phyloP scores from a whole-genome alignment of 371 early-diverging fungal genomes.

The Lichtheimia corymbifera region DNA sequence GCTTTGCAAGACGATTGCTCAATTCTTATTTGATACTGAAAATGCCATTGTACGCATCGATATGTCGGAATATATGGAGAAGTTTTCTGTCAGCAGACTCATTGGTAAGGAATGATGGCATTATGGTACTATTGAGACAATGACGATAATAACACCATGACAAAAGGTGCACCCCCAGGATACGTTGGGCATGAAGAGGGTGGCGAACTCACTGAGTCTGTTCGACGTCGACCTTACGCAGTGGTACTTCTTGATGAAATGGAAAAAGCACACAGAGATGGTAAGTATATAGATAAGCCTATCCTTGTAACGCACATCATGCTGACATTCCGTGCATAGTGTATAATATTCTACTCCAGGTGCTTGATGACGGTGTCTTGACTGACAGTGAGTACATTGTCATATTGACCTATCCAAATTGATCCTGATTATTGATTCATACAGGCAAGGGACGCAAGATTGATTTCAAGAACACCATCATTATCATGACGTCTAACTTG shows the following conservation, averaged over 20 bases:
- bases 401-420: not conserved
- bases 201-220: constrained; percentile 89
- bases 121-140: not conserved
- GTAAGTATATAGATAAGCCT: constrained; percentile 6
- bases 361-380: constrained; percentile 91
- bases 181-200: constrained; percentile 86
- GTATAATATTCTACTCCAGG: constrained; percentile 76
- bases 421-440: not conserved
- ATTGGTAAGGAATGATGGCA: not conserved
- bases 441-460: constrained; percentile 76
- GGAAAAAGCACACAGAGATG: constrained; percentile 87
- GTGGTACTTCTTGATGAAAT: constrained; percentile 94
- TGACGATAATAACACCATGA: constrained; percentile 55
- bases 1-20: constrained; percentile 87
- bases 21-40: constrained; percentile 88
- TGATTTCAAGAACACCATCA: constrained; percentile 91
- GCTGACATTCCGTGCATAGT: constrained; percentile 37
- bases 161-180: constrained; percentile 92
- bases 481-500: constrained; percentile 90
- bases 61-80: constrained; percentile 92
- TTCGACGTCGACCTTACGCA: constrained; percentile 86
- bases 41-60: constrained; percentile 87
- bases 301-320: not conserved
- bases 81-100: constrained; percentile 15
- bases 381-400: constrained; percentile 64